Evolutionary conservation across 805 yeast species (phyloP), one percentile per base, ranked within the genome.

Genomic region (Candida broadrunensis): DNA sequence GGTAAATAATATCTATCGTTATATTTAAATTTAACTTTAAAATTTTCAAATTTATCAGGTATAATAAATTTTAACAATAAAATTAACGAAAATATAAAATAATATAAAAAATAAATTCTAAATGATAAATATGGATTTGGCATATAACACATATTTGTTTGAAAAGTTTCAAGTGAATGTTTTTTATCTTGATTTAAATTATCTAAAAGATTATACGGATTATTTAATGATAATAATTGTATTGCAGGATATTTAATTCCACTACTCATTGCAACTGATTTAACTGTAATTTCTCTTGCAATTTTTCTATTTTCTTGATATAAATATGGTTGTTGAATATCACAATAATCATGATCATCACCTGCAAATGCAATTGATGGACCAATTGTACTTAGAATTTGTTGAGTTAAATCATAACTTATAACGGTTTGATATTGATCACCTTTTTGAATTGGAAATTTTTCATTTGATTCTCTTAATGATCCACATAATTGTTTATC

Each of bases 341-440:
- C 88, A 60, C 99, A 93, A 51, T 88, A 89, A 60, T 93, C 99
- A 65, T 93, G 99, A 59, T 93, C 99, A 60, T 93, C 99, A 1
- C 99, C 99, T 5, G 95, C 80, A 55, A 89, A 87, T 3, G 86
- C 72, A 9, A 82, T 60, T 13, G 70, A 70, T 0, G 99, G 99
- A 35, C 74, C 63, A 1, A 91, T 58, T 8, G 62, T 66, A 5
- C 70, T 52, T 34, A 93, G 61, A 4, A 93, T 71, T 16, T 77
- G 73, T 31, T 78, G 72, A 0, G 91, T 69, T 4, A 84, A 54
- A 2, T 73, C 75, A 23, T 75, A 66, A 37, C 81, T 85, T 8
- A 93, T 71, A n/a, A 87, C 91, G 0, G 96, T 90, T 61, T 90
- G 96, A 60, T 88, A 93, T 57, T 93, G 97, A 15, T 72, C 65